Base-by-base conservation (phyloP, 176 grass and related monocot genomes). In the Poa annua region DNA sequence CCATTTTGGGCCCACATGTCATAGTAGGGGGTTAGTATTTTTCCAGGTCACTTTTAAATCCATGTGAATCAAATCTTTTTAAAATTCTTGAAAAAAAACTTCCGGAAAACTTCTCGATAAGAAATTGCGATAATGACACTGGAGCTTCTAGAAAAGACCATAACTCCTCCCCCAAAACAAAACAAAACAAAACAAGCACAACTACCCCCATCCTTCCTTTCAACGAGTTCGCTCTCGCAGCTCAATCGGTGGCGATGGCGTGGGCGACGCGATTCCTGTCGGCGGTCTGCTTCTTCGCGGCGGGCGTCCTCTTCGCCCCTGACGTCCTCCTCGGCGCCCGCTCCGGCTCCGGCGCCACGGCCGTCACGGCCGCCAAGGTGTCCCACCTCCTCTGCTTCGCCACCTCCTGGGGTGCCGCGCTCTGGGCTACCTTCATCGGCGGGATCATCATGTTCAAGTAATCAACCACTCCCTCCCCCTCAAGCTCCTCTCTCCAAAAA, bases 401-500 rank as follows among this genome's bases (percentile, higher is more conserved):
- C 69, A 93, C 92, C 76, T 83, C 90, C 33, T 98, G 90, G 88
- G 96, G 96, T 76, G 87, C 92, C 56, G 85, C 92, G 38, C 89
- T 98, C 77, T 98, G 96, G 96, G 92, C 90, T 75, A 98, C 96
- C 88, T 98, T 98, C 89, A 91, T 98, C 83, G 96, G 96, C 16
- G 96, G 96, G 53, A 95, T 98, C 92, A 85, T 98, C 90, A 95
- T 95, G 91, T 98, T 95, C 91, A 98, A 98, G 96, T 97, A 81
- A 81, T 45, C 26, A 55, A 20, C 59, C 25, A n/a, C 59, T 13
- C 68, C 66, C 2, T 52, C 69, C 69, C 36, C 39, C 39, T 1
- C 39, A 2, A 8, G 22, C 45, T 11, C 15, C 41, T 21, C 20
- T 52, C 64, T 16, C 34, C 39, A 41, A 38, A 62, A 84, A 44